Conservation (phyloP, 129 eudicot genomes). For the Ambrosia trifida region DNA sequence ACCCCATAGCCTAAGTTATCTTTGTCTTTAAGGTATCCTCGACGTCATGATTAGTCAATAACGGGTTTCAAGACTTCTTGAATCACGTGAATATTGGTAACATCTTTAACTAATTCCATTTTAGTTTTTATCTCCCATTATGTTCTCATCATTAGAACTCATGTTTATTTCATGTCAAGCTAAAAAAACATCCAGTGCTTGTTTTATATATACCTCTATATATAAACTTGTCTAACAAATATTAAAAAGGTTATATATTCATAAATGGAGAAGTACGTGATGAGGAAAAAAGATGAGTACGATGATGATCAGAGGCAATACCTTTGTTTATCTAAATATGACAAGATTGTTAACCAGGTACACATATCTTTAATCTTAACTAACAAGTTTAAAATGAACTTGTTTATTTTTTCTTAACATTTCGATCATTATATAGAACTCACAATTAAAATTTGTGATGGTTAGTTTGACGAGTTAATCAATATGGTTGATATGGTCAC, state of each 20-base stretch:
- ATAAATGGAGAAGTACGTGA: constrained; percentile 10
- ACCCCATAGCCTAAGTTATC: too few species aligned
- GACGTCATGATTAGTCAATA: constrained; percentile 12
- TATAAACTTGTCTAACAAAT: too few species aligned
- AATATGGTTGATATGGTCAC: constrained; percentile 28
- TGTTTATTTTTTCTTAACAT: neutral
- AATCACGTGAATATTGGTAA: neutral
- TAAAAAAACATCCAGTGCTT: neutral
- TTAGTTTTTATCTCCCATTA: neutral
- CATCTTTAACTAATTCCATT: too few species aligned
- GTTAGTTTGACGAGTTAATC: constrained; percentile 30
- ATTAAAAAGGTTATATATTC: neutral
- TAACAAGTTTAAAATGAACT: neutral
- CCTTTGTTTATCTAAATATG: constrained; percentile 29
- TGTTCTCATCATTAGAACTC: neutral
- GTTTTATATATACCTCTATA: too few species aligned
- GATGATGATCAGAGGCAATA: constrained; percentile 22
- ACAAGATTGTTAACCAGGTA: constrained; percentile 35
- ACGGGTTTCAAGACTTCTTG: neutral
- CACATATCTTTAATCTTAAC: neutral
- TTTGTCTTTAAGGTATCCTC: neutral
- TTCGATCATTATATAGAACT: neutral
- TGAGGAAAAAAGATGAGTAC: constrained; percentile 17
- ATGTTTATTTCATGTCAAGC: constrained; percentile 20
- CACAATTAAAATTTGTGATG: neutral